Base-by-base conservation (phyloP, 73 alveolate genomes). In the Paramecium caudatum region DNA sequence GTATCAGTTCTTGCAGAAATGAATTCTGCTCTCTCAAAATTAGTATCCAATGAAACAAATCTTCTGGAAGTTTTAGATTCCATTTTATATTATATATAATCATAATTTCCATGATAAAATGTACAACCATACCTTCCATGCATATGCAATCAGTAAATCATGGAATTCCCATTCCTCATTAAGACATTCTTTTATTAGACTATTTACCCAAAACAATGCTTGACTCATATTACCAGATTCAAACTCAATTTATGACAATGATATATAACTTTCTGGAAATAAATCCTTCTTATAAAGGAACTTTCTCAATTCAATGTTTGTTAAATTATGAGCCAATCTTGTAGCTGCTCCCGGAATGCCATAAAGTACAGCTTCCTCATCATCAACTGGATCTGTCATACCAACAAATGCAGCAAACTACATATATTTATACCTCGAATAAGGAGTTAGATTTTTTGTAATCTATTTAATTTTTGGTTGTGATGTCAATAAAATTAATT, bases 21-120 rank as follows among this genome's bases (percentile, higher is more conserved):
- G 65, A 74, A 74, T 43, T 74, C 88, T 19, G 88, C 88, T 15
- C 21, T 25, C 45, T 74, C 88, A 41, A 74, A 74, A 43, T 55
- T 55, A 19, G 6, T 2, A 55, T 55, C 80, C 80, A 55, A 23
- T 10, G 45, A 7, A 6, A 55, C 1, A 37, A 55, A 27, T 55
- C 80, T 37, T 55, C 30, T 55, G 9, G 80, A 55, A 23, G 80
- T 0, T 23, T 55, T 55, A 27, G 23, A 25, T 2, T 55, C 80
- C 80, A 55, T 55, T 55, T 12, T 21, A 27, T 4, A 10, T 55
- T 12, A 15, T 15, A 15, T 49, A 49, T 49, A 49, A 3, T 55
- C 23, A 23, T 55, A 27, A 55, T 55, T 10, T 21, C 0, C 30
- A 25, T 55, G 45, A 5, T 27, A 27, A 10, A 23, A 55, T 27